A percentile compares a stretch with the other conserved stretches of the same genome.
phyloP scores from a whole-genome alignment of 2,329 filamentous ascomycete species.

The Aspergillus persii region DNA sequence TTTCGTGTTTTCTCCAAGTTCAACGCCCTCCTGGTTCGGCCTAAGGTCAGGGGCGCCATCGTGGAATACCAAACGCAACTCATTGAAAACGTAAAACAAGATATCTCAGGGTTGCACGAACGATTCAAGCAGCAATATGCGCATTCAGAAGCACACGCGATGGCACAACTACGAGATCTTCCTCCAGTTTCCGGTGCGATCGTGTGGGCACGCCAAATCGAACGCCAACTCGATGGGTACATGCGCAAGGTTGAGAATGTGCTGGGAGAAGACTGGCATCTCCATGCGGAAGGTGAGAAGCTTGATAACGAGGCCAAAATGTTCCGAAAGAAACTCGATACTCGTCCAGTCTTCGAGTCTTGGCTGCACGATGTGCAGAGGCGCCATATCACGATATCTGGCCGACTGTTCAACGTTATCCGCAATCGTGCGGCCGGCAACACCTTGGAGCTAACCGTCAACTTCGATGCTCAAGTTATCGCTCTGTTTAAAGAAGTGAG shows the following conservation, averaged over 20 bases:
- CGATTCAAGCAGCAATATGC: constrained; percentile 99
- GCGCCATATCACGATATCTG: constrained; percentile 86
- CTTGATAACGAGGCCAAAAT: constrained; percentile 85
- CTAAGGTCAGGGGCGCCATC: constrained; percentile 98
- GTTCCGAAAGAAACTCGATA: constrained; percentile 95
- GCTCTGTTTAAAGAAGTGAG: constrained; percentile 98
- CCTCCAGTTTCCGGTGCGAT: constrained; percentile 96
- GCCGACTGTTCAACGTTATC: constrained; percentile 84
- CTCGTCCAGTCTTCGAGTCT: constrained; percentile 87
- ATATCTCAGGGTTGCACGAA: constrained; percentile 89
- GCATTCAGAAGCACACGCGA: constrained; percentile 94
- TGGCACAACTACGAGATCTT: constrained; percentile 94
- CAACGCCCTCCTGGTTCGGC: constrained; percentile 95
- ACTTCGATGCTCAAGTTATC: constrained; percentile 96
- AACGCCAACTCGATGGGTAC: constrained; percentile 90
- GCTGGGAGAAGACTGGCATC: constrained; percentile 86
- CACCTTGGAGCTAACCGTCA: constrained; percentile 82
- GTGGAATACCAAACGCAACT: constrained; percentile 97
- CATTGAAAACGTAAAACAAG: constrained; percentile 96
- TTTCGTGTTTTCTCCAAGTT: constrained; percentile 99
- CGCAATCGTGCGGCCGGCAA: constrained; percentile 90
- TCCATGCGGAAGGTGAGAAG: constrained; percentile 93
- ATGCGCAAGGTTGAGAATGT: constrained; percentile 99
- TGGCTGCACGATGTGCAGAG: constrained; percentile 90
- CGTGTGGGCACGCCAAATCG: constrained; percentile 96